Percentiles rank a stretch among this genome's conserved stretches.
phyloP scores from a whole-genome alignment of 768 basidiomycete genomes.

The Punctularia strigosozonata region DNA sequence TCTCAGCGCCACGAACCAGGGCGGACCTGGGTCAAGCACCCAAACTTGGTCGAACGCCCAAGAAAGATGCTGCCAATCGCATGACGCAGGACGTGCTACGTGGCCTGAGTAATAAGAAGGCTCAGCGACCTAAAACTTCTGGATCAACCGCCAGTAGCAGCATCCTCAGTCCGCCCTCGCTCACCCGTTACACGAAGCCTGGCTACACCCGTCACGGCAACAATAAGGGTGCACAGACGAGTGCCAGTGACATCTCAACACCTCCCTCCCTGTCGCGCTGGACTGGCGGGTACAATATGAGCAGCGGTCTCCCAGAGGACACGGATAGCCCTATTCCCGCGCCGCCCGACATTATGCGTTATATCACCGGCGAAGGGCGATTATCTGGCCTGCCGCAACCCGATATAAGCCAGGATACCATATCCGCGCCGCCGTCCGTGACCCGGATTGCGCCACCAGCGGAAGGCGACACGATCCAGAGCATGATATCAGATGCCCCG shows the following conservation, averaged over 20 bases:
- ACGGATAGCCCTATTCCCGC: too few relatives aligned
- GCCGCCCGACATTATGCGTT: too few relatives aligned
- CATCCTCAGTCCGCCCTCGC: too few relatives aligned
- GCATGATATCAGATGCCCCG: conserved; percentile 58
- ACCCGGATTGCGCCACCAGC: conserved; percentile 7
- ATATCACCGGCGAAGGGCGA: too few relatives aligned
- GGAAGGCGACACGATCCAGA: conserved; percentile 48
- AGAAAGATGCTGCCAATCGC: conserved; percentile 56
- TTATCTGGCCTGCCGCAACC: too few relatives aligned
- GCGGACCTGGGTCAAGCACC: conserved; percentile 23
- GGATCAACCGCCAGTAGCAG: too few relatives aligned
- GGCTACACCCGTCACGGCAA: conserved; percentile 4
- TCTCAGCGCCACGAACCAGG: too few relatives aligned
- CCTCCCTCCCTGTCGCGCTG: too few relatives aligned
- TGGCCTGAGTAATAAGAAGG: conserved; percentile 14
- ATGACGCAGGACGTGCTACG: conserved; percentile 57
- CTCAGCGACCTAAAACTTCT: conserved; percentile 9
- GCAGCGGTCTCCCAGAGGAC: too few relatives aligned
- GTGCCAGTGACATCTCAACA: background rate
- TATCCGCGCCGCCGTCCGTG: too few relatives aligned
- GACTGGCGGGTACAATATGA: too few relatives aligned
- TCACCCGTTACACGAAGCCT: conserved; percentile 10
- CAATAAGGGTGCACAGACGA: conserved; percentile 4
- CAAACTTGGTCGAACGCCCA: conserved; percentile 50
- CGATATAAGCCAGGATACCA: too few relatives aligned